These are phyloP conservation scores for Capsicum rhomboideum DNA, from an alignment of 257 asterid genomes.

Conservation along the genomic window DNA sequence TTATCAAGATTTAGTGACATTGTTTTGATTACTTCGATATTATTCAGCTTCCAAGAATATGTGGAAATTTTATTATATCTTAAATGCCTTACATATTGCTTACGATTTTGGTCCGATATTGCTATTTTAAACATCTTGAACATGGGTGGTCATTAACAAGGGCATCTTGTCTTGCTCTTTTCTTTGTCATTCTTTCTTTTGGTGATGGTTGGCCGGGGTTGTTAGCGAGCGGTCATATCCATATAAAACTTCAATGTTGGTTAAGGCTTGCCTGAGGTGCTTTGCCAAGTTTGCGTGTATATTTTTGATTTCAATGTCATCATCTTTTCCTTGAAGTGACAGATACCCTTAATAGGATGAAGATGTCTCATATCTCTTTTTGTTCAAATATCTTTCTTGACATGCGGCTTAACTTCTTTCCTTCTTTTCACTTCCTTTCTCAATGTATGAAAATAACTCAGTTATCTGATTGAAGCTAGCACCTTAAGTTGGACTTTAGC, in stretches of 20 bases:
- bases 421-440: not conserved
- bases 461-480: not conserved
- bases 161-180: not conserved
- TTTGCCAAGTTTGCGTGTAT: not conserved
- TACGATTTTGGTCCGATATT: not conserved
- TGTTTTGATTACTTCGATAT: not conserved
- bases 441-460: not conserved
- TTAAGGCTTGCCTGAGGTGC: not conserved
- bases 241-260: not conserved
- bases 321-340: not conserved
- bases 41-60: not conserved
- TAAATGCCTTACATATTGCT: not conserved
- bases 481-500: not conserved
- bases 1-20: not conserved
- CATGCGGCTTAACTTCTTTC: not conserved
- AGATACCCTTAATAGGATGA: not conserved
- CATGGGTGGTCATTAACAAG: not conserved
- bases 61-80: not conserved
- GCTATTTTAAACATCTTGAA: not conserved
- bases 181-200: not conserved
- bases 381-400: not conserved
- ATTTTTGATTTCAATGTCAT: not conserved
- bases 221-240: not conserved
- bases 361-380: not conserved
- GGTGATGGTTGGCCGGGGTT: not conserved